Evolutionary conservation across 805 yeast species (phyloP), one percentile per base, ranked within the genome.

Genomic region (Alloascoidea hylecoeti): DNA sequence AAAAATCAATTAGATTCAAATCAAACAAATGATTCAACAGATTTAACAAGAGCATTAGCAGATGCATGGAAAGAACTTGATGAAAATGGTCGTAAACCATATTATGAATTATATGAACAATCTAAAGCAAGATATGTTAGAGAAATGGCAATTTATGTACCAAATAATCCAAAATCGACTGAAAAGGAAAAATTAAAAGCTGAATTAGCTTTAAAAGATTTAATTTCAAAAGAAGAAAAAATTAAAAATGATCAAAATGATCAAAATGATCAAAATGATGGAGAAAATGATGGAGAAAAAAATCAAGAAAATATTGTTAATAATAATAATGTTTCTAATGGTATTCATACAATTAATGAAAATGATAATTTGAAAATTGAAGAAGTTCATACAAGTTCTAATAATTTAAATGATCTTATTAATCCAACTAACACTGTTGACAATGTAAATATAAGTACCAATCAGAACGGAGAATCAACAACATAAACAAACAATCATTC

Each of bases 21-120:
- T 37, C 63, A 64, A 37, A 69, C 72, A 2, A 77, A 75, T 5
- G 59, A 59, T 40, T 52, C 51, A 18, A 59, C 60, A 32, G 96
- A 88, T 51, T 63, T 83, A 35, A 78, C 94, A 2, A 78, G 72
- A 49, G 78, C 79, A 13, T 63, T 88, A 62, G 75, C 94, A 1
- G 95, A 83, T 44, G 77, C 79, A 3, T 88, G 96, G 96, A 82
- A 82, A 50, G 64, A 61, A 38, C 64, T 88, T 47, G 71, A 66
- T 41, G 79, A 75, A 30, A 80, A 70, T 17, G 79, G 68, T 5
- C 70, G 82, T 41, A 73, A 72, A 45, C 86, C 88, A 2, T 88
- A 72, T 53, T 75, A 74, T 49, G 76, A 79, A 40, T 57, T 80
- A 38, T 85, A 78, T 52, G 88, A 78, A 50, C 81, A 78, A 38